Percentiles rank a stretch among this genome's conserved stretches.
Evolutionary conservation across 2,329 filamentous ascomycete species (phyloP).

Genomic region (Paramyrothecium sp.): DNA sequence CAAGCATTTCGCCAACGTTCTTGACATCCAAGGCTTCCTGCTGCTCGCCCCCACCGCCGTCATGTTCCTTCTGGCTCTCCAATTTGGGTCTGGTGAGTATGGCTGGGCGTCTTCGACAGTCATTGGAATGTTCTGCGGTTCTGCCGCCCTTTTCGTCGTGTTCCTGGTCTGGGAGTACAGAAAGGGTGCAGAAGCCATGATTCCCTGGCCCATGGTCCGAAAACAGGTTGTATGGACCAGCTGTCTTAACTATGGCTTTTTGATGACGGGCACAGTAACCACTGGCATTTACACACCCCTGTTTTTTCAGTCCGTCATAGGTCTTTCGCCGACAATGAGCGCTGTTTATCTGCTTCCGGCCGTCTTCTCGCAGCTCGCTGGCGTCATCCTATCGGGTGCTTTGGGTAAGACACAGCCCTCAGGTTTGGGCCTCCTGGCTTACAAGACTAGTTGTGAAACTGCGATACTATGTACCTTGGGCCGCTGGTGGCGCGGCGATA

Average conservation of each 20-base stretch:
- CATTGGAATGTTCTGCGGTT: conserved; percentile 39
- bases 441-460: conserved; percentile 3
- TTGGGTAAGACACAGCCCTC: conserved; percentile 13
- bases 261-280: conserved; percentile 39
- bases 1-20: conserved; percentile 16
- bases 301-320: conserved; percentile 46
- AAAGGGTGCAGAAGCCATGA: conserved; percentile 44
- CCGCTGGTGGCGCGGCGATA: neutral
- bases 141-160: conserved; percentile 24
- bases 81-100: conserved; percentile 39
- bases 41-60: conserved; percentile 41
- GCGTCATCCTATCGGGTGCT: conserved; percentile 21
- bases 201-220: conserved; percentile 39
- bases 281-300: conserved; percentile 43
- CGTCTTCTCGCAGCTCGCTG: conserved; percentile 15
- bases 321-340: conserved; percentile 20
- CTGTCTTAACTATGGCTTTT: conserved; percentile 34
- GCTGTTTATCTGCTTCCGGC: conserved; percentile 25
- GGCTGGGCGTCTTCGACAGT: conserved; percentile 28
- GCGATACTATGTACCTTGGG: conserved; percentile 6
- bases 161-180: conserved; percentile 39
- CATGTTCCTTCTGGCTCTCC: conserved; percentile 42
- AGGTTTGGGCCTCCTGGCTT: neutral
- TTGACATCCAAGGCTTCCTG: conserved; percentile 41
- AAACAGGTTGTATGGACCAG: conserved; percentile 37